Percentiles rank a stretch among this genome's conserved stretches.
phyloP scores from a whole-genome alignment of 2,329 filamentous ascomycete species.

The Neonectria sp. region DNA sequence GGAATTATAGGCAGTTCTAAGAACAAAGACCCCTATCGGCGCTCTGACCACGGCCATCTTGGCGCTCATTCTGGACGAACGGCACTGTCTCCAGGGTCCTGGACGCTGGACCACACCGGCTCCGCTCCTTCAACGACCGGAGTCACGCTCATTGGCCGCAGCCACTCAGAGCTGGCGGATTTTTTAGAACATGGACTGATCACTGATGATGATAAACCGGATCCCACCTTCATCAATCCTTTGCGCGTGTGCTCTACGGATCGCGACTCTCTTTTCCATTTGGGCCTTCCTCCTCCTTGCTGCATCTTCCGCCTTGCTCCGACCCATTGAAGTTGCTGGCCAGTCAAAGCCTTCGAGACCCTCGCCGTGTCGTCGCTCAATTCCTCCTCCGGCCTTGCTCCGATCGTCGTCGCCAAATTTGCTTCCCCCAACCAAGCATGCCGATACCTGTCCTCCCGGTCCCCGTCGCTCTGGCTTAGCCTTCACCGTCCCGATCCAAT shows the following conservation, averaged over 20 bases:
- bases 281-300: neutral
- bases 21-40: neutral
- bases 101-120: constrained; percentile 10
- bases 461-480: constrained; percentile 34
- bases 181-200: constrained; percentile 36
- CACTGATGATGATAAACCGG: constrained; percentile 31
- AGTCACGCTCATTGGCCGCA: constrained; percentile 26
- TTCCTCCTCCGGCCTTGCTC: constrained; percentile 23
- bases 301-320: neutral
- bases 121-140: constrained; percentile 21
- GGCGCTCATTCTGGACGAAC: constrained; percentile 2
- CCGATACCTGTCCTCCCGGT: constrained; percentile 25
- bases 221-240: constrained; percentile 21
- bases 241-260: constrained; percentile 20
- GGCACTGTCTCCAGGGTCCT: constrained; percentile 20
- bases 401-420: constrained; percentile 12
- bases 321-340: constrained; percentile 5
- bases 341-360: constrained; percentile 11
- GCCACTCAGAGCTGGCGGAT: constrained; percentile 24
- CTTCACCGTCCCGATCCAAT: constrained; percentile 55
- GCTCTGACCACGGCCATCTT: neutral
- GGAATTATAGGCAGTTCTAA: neutral
- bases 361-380: constrained; percentile 19
- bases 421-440: constrained; percentile 43
- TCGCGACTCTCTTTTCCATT: constrained; percentile 9